Evolutionary conservation across 2,329 filamentous ascomycete species (phyloP).

Genomic region (Peltaster fructicola): DNA sequence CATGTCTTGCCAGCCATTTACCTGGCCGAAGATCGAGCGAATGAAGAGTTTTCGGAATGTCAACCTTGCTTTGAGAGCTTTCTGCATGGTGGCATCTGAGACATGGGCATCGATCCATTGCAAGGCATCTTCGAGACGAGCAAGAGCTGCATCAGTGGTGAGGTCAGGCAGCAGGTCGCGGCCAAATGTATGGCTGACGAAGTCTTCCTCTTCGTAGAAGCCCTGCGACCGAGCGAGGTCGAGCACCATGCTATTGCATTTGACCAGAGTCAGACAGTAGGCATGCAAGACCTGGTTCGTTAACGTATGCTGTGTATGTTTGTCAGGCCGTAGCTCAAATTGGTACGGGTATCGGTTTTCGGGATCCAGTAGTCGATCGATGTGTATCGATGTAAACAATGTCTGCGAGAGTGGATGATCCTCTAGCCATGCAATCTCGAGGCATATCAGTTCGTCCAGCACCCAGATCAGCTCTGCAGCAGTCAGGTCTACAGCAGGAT

Average conservation of each 20-base stretch:
- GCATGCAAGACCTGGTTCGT: conserved; percentile 44
- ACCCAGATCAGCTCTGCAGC: conserved; percentile 68
- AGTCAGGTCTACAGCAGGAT: conserved; percentile 8
- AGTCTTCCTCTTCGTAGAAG: conserved; percentile 96
- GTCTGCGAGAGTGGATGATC: conserved; percentile 95
- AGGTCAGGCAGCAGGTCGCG: conserved; percentile 55
- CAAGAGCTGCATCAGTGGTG: conserved; percentile 36
- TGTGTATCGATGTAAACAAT: conserved; percentile 77
- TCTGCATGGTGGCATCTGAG: conserved; percentile 1
- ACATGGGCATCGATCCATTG: conserved; percentile 26
- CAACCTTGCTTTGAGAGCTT: conserved; percentile 31
- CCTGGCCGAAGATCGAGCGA: conserved; percentile 23
- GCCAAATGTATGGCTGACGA: conserved; percentile 81
- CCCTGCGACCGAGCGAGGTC: conserved; percentile 63
- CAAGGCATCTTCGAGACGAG: conserved; percentile 38
- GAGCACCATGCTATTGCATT: conserved; percentile 65
- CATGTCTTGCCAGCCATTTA: conserved; percentile 15
- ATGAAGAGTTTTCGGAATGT: conserved; percentile 49
- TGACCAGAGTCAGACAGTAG: conserved; percentile 73
- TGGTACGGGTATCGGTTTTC: conserved; percentile 21
- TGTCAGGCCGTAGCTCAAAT: conserved; percentile 27
- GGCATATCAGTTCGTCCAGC: conserved; percentile 79
- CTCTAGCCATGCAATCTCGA: conserved; percentile 94
- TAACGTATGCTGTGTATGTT: too few species aligned
- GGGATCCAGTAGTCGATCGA: conserved; percentile 65